Conservation (phyloP, 2,329 filamentous ascomycete species). For the Allantophomopsis lycopodina region DNA sequence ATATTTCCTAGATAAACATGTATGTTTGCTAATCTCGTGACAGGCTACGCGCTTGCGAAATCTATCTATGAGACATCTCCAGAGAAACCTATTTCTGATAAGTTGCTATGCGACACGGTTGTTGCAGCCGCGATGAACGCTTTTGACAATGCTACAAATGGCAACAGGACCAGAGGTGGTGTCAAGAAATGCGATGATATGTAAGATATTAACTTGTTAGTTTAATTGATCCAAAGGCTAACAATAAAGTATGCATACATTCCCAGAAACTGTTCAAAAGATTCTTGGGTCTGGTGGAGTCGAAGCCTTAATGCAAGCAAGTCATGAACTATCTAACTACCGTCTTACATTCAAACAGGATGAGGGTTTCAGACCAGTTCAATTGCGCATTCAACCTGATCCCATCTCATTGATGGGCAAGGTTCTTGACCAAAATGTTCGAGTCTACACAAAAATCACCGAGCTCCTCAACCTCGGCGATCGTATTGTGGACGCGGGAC, state of each 20-base stretch:
- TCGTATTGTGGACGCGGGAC: conserved; percentile 49
- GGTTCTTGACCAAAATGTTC: conserved; percentile 61
- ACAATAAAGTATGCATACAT: conserved; percentile 41
- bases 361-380: conserved; percentile 66
- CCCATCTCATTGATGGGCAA: conserved; percentile 61
- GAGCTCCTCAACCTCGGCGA: conserved; percentile 57
- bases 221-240: conserved; percentile 1
- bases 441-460: conserved; percentile 61
- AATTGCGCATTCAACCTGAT: conserved; percentile 63
- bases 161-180: conserved; percentile 61
- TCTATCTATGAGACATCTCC: conserved; percentile 43
- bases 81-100: conserved; percentile 31
- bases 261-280: conserved; percentile 40
- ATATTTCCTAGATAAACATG: neutral
- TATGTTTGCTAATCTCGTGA: neutral
- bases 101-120: conserved; percentile 44
- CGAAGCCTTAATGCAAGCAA: conserved; percentile 55
- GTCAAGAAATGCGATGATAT: conserved; percentile 68
- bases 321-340: conserved; percentile 64
- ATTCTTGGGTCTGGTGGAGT: conserved; percentile 39
- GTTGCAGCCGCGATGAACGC: conserved; percentile 50
- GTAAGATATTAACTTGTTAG: conserved; percentile 27
- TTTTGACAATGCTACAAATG: conserved; percentile 74
- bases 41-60: conserved; percentile 48
- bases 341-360: conserved; percentile 67